Conservation (phyloP, 2,329 filamentous ascomycete species). For the Colletotrichum chrysophilum region DNA sequence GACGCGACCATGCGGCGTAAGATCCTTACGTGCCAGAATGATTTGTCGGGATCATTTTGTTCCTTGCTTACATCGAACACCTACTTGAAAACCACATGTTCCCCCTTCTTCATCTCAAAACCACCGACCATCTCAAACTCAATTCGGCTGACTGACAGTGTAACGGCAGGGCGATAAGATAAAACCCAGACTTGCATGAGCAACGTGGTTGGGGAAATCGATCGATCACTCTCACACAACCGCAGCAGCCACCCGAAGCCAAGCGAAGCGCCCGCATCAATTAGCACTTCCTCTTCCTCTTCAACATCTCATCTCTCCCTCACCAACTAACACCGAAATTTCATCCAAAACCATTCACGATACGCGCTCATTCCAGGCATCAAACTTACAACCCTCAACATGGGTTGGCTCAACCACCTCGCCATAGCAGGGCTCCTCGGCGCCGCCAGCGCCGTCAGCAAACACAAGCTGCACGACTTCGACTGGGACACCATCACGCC, state of each 20-base stretch:
- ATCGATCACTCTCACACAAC: not conserved
- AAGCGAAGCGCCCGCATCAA: not conserved
- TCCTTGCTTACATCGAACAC: not conserved
- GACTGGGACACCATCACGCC: constrained; percentile 41
- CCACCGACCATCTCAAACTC: not conserved
- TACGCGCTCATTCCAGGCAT: not conserved
- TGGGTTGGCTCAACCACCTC: not conserved
- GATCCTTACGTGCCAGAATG: not conserved
- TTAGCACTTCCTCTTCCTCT: not conserved
- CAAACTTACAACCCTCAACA: not conserved
- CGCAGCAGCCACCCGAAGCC: not conserved
- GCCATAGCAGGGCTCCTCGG: not conserved
- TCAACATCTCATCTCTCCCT: not conserved
- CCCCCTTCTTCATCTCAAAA: not conserved
- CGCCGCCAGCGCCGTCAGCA: not conserved
- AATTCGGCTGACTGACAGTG: not conserved
- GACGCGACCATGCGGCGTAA: not conserved
- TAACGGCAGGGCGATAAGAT: not conserved
- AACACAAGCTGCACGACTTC: constrained; percentile 26
- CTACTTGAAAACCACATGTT: not conserved
- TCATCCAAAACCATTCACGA: not conserved
- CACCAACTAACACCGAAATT: too few relatives aligned
- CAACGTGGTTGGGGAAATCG: not conserved
- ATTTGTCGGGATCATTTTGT: not conserved
- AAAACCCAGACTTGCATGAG: not conserved